These are phyloP conservation scores for Paspalum notatum DNA, from an alignment of 176 grass and related monocot genomes.

Conservation along the genomic window DNA sequence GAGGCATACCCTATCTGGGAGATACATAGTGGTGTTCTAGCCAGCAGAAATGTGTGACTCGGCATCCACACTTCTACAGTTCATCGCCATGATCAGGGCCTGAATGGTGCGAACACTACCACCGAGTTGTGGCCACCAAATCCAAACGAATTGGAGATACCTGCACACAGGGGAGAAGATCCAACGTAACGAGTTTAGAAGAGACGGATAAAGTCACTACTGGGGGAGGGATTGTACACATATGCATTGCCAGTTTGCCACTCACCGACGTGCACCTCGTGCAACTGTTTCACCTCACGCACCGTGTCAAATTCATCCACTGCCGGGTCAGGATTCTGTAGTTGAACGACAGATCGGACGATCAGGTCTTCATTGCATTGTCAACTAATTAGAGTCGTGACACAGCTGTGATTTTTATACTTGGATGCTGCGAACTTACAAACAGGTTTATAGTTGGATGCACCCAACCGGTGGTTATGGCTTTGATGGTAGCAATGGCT, in stretches of 20 bases:
- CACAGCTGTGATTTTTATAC: no score
- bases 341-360: no score
- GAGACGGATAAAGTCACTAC: neutral
- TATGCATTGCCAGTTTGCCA: neutral
- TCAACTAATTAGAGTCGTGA: no score
- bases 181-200: neutral
- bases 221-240: neutral
- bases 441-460: slow-evolving; percentile 57
- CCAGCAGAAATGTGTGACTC: no score
- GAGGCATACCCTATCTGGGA: neutral
- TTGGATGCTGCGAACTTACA: slow-evolving; percentile 33
- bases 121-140: slow-evolving; percentile 45
- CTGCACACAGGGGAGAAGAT: neutral
- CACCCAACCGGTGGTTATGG: slow-evolving; percentile 55
- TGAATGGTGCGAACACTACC: slow-evolving; percentile 28
- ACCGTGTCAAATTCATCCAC: slow-evolving; percentile 56
- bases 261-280: slow-evolving; percentile 60
- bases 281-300: slow-evolving; percentile 39
- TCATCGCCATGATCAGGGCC: neutral
- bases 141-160: slow-evolving; percentile 47
- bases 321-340: slow-evolving; percentile 51
- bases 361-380: no score
- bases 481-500: slow-evolving; percentile 57
- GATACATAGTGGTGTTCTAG: neutral
- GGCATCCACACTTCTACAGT: neutral